Evolutionary conservation across 2,329 filamentous ascomycete species (phyloP).

Genomic region (Botryosphaeria agaves): DNA sequence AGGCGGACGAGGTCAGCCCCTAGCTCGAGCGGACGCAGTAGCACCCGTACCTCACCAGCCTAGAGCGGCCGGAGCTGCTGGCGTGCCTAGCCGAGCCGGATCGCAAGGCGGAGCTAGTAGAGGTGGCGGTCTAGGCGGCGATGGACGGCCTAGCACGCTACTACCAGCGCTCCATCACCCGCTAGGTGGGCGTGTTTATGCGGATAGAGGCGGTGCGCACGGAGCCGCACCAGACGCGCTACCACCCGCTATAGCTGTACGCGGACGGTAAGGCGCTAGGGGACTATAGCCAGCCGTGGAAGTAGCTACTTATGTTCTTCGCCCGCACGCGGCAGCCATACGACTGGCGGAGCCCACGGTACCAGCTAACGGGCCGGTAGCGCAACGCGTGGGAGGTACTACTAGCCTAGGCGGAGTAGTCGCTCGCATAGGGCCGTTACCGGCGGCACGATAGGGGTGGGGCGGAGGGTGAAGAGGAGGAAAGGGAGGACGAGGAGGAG

Average conservation of each 20-base stretch:
- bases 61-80: slow-evolving; percentile 6
- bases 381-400: slow-evolving; percentile 5
- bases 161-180: slow-evolving; percentile 6
- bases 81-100: slow-evolving; percentile 6
- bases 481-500: slow-evolving; percentile 2
- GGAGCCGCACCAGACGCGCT: slow-evolving; percentile 8
- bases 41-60: slow-evolving; percentile 7
- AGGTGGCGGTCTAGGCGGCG: slow-evolving; percentile 6
- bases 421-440: slow-evolving; percentile 2
- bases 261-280: slow-evolving; percentile 5
- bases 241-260: slow-evolving; percentile 7
- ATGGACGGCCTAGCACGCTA: slow-evolving; percentile 6
- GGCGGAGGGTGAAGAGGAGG: slow-evolving; percentile 1
- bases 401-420: slow-evolving; percentile 2
- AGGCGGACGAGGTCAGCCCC: slow-evolving; percentile 5
- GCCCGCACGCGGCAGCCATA: slow-evolving; percentile 4
- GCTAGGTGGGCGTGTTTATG: slow-evolving; percentile 5
- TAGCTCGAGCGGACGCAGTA: slow-evolving; percentile 5
- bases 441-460: too few species aligned
- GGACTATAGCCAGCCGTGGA: slow-evolving; percentile 4
- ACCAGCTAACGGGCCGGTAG: slow-evolving; percentile 7
- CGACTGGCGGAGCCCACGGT: slow-evolving; percentile 6
- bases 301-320: slow-evolving; percentile 10
- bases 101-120: slow-evolving; percentile 6
- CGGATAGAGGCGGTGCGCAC: slow-evolving; percentile 7